phyloP scores from a whole-genome alignment of 1,284 basidiomycete species.

The Tylopilus orsonianus region DNA sequence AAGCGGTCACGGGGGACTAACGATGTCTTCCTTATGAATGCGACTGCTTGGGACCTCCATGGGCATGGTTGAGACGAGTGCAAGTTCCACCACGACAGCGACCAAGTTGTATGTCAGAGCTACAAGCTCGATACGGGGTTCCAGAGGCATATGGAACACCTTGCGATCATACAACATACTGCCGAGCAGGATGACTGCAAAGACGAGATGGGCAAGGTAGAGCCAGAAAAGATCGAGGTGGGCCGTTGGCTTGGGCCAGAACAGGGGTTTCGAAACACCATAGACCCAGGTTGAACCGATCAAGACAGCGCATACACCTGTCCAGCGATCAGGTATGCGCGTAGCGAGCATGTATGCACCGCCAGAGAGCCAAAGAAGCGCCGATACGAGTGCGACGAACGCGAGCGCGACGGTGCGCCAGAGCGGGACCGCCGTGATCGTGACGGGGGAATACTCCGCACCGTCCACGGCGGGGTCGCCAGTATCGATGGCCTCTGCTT shows the following conservation, averaged over 20 bases:
- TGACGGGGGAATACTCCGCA: not conserved
- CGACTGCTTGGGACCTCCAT: constrained; percentile 42
- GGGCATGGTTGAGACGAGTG: constrained; percentile 42
- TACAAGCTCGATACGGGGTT: constrained; percentile 25
- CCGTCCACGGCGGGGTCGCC: not conserved
- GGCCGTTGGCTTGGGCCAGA: constrained; percentile 40
- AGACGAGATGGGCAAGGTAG: constrained; percentile 38
- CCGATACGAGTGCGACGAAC: constrained; percentile 43
- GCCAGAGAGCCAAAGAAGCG: constrained; percentile 44
- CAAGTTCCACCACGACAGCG: constrained; percentile 36
- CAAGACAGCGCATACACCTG: constrained; percentile 33
- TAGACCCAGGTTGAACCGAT: constrained; percentile 49
- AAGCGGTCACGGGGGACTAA: constrained; percentile 23
- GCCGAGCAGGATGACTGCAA: constrained; percentile 38
- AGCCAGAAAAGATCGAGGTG: constrained; percentile 48
- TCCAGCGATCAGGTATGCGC: constrained; percentile 24
- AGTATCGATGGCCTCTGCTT: constrained; percentile 45
- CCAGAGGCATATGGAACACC: constrained; percentile 34
- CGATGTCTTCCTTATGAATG: constrained; percentile 40
- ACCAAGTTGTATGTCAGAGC: constrained; percentile 39
- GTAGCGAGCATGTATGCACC: constrained; percentile 39
- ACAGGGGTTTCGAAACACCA: constrained; percentile 41
- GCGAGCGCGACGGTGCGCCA: constrained; percentile 59
- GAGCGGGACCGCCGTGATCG: constrained; percentile 37
- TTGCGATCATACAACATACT: constrained; percentile 39